These are phyloP conservation scores for Quercus lobata DNA, from an alignment of 331 rosid species.

Conservation along the genomic window DNA sequence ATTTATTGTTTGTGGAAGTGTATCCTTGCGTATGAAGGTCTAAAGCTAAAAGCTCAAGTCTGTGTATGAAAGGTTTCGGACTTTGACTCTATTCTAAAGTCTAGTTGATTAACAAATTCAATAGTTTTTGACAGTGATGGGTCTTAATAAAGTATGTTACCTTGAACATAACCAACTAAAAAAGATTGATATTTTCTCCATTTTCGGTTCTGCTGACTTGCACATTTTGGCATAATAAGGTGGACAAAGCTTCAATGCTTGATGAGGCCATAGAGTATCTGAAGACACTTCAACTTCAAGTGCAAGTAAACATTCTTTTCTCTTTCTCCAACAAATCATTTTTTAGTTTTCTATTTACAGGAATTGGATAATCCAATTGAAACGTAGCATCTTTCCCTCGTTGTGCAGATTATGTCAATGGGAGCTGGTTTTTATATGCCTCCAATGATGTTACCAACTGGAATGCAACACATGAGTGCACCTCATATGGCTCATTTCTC, in stretches of 20 bases:
- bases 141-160: constrained; percentile 4
- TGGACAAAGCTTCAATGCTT: constrained; percentile 96
- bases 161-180: constrained; percentile 5
- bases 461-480: constrained; percentile 71
- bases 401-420: constrained; percentile 87
- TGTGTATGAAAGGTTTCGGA: constrained; percentile 14
- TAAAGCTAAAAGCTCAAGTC: constrained; percentile 11
- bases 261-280: constrained; percentile 96
- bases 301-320: constrained; percentile 50
- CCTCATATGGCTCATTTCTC: constrained; percentile 63
- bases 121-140: not conserved
- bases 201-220: constrained; percentile 22
- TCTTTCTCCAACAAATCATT: constrained; percentile 2
- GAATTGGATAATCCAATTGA: constrained; percentile 9
- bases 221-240: constrained; percentile 33
- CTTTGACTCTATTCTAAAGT: constrained; percentile 12
- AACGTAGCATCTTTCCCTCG: constrained; percentile 12
- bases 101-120: constrained; percentile 1
- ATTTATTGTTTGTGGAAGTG: constrained; percentile 13
- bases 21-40: not conserved
- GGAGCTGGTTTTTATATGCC: constrained; percentile 82
- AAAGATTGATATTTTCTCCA: constrained; percentile 10
- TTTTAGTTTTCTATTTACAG: not conserved
- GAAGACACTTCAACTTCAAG: constrained; percentile 87
- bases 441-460: constrained; percentile 71